Evolutionary conservation across 257 asterid species (phyloP).

Genomic region (Przewalskia tangutica): DNA sequence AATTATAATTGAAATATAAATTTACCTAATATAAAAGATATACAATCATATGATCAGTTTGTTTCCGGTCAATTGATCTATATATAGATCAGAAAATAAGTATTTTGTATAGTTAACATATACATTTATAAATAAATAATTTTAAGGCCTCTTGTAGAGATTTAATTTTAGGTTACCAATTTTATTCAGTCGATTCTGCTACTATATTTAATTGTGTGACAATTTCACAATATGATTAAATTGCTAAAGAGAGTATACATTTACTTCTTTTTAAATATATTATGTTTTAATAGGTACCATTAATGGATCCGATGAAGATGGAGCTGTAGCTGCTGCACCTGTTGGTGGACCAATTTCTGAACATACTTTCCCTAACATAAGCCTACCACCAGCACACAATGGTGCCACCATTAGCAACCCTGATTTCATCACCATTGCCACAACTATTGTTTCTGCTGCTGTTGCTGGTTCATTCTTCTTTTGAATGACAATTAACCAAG

Average conservation of each 20-base stretch:
- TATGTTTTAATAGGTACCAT: background rate
- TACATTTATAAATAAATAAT: background rate
- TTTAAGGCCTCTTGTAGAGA: background rate
- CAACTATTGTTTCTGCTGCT: conserved; percentile 16
- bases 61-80: background rate
- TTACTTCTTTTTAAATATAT: background rate
- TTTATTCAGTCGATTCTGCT: no score
- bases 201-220: no score
- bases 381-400: conserved; percentile 17
- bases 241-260: background rate
- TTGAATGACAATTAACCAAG: conserved; percentile 1
- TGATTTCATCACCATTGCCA: conserved; percentile 12
- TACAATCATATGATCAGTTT: no score
- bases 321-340: conserved; percentile 29
- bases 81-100: background rate
- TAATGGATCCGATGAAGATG: background rate
- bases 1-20: no score
- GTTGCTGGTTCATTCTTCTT: conserved; percentile 35
- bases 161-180: background rate
- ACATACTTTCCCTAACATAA: conserved; percentile 13
- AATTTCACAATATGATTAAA: background rate
- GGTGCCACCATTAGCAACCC: conserved; percentile 10
- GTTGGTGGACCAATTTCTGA: conserved; percentile 42
- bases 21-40: no score
- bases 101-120: no score